Evolutionary conservation across 1,284 basidiomycete species (phyloP).

Genomic region (Microbotryomycetes sp.): DNA sequence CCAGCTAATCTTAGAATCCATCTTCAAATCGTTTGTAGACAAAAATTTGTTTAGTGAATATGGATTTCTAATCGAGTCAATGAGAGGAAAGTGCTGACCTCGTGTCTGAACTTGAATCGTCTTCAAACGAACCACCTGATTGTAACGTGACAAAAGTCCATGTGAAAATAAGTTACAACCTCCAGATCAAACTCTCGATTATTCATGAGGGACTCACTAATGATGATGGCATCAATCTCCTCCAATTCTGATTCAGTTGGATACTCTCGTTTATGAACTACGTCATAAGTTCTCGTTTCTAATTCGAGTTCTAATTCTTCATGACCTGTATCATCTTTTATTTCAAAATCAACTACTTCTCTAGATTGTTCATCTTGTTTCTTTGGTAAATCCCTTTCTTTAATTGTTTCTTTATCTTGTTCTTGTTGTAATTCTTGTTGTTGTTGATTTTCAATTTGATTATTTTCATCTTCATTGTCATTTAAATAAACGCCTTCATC

Average conservation of each 20-base stretch:
- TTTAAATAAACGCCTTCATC: too few relatives aligned
- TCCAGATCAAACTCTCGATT: too few relatives aligned
- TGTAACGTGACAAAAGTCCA: background rate
- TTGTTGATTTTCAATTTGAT: too few relatives aligned
- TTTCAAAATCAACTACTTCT: background rate
- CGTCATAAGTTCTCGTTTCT: slow-evolving; percentile 28
- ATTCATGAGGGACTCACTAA: slow-evolving; percentile 2
- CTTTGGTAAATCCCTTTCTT: background rate
- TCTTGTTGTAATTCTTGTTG: too few relatives aligned
- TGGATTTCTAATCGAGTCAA: too few relatives aligned
- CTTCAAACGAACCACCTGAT: background rate
- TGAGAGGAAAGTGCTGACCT: too few relatives aligned
- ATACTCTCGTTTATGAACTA: slow-evolving; percentile 26
- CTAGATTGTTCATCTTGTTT: background rate
- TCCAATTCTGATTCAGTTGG: slow-evolving; percentile 25
- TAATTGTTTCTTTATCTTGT: too few relatives aligned
- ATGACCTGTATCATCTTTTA: background rate
- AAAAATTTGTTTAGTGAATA: too few relatives aligned
- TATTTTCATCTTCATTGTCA: too few relatives aligned
- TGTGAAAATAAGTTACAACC: too few relatives aligned
- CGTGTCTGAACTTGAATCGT: slow-evolving; percentile 23
- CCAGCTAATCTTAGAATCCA: slow-evolving; percentile 35
- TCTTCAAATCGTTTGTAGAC: too few relatives aligned
- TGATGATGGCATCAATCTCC: slow-evolving; percentile 29
- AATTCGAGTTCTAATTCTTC: slow-evolving; percentile 7